phyloP scores from a whole-genome alignment of 2,329 filamentous ascomycete species.

The Fusarium secorum region DNA sequence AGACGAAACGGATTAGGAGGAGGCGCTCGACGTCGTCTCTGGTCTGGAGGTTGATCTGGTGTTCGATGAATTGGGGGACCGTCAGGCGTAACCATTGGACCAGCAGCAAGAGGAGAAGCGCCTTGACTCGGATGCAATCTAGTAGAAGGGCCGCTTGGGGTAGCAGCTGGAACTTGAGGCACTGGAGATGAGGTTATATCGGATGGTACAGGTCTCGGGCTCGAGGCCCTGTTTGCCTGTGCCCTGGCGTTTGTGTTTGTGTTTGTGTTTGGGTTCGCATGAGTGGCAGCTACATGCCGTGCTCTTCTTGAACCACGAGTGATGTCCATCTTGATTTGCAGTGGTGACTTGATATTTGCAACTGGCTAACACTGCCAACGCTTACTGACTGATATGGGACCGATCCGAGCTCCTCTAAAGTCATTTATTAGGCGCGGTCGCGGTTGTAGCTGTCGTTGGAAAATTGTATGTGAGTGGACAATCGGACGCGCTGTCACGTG shows the following conservation, averaged over 20 bases:
- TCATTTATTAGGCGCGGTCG: slow-evolving; percentile 27
- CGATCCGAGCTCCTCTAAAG: not conserved
- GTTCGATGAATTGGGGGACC: slow-evolving; percentile 38
- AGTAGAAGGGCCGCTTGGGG: slow-evolving; percentile 21
- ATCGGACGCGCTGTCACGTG: slow-evolving; percentile 30
- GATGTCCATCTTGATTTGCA: slow-evolving; percentile 24
- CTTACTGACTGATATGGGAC: not conserved
- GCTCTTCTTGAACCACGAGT: slow-evolving; percentile 33
- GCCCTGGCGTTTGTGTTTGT: slow-evolving; percentile 12
- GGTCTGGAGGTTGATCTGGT: slow-evolving; percentile 40
- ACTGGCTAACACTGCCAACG: not conserved
- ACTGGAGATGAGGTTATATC: slow-evolving; percentile 28
- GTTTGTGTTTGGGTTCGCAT: slow-evolving; percentile 7
- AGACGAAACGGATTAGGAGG: slow-evolving; percentile 50
- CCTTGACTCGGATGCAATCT: slow-evolving; percentile 22
- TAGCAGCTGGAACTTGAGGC: slow-evolving; percentile 11
- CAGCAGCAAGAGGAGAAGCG: slow-evolving; percentile 27
- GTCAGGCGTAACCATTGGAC: slow-evolving; percentile 35
- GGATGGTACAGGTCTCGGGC: slow-evolving; percentile 13
- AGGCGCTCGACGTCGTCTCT: slow-evolving; percentile 39
- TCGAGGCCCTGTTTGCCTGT: slow-evolving; percentile 13
- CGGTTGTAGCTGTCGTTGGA: not conserved
- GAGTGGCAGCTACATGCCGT: slow-evolving; percentile 31
- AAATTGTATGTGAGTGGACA: slow-evolving; percentile 19
- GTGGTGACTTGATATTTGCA: not conserved